Evolutionary conservation across 495 filamentous ascomycete species (phyloP), one percentile per base, ranked within the genome.

Genomic region (Elaphomyces granulatus): DNA sequence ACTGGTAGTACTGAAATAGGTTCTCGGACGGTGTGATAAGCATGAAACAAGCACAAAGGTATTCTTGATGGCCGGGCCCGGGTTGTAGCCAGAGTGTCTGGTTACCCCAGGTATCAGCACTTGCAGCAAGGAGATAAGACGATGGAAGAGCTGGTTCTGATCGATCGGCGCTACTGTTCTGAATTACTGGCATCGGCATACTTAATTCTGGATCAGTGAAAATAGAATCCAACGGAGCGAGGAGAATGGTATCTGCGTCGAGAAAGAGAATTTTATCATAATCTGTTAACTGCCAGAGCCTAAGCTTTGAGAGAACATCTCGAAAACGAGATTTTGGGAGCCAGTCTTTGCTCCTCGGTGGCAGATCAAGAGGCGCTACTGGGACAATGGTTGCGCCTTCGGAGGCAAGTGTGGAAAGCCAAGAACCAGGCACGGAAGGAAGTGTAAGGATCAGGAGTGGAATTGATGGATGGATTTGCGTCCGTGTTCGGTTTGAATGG

Each of bases 241-340:
- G 45, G 15, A 67, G 41, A 7, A 66, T 43, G 19, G 59, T 61
- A 40, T 68, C 67, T 0, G 57, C 56, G 37, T 71, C 67, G 16
- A 69, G 47, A 30, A 65, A 70, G 7, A 64, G 38, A 12, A 68
- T 52, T 37, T 55, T 62, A 16, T 65, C 54, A 36, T 60, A 71
- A 38, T 66, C 45, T 3, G 47, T 55, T 50, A 64, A 48, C 15
- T 55, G 45, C 45, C 61, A 66, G 15, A 68, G 17, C 16, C 56
- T 54, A 8, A 70, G 44, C 43, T 69, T 70, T 8, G 54, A 49
- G 34, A 64, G 49, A 35, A 56, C 44, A 33, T 55, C 55, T 8
- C 45, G 42, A 52, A 55, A 63, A 18, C 59, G 46, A 20, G 28
- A 14, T 10, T 47, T 30, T 10, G 44, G 38, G 31, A 58, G 48